Evolutionary conservation across 2,329 filamentous ascomycete genomes (phyloP), one percentile per base, ranked within the genome.

Genomic region (Lasiodiplodia sp.): DNA sequence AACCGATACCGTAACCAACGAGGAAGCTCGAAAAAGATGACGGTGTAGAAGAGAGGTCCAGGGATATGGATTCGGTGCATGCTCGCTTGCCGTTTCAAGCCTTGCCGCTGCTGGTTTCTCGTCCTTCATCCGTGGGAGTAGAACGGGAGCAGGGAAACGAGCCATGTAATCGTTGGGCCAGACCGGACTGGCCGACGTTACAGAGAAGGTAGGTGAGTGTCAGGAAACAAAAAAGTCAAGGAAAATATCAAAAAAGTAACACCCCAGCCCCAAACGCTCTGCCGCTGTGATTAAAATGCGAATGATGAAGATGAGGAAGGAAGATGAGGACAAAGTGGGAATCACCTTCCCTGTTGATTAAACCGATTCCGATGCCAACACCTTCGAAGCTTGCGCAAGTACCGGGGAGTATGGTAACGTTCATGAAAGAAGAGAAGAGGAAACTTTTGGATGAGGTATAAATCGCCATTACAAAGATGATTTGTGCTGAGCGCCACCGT

Each of bases 401-500:
- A 8, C 23, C 25, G 47, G 58, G 31, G 28, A 18, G 38, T 60
- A 60, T 28, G 57, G 7, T 37, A 66, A 65, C 16, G 53, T 38
- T 16, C 47, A 21, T 21, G 18, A n/a, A n/a, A 47, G 44, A 47
- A 47, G 7, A n/a, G 44, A 47, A 8, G 16, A 47, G 25, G 51
- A 53, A 53, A 64, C 60, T 64, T 64, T 64, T 64, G 10, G 38
- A 44, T 47, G 53, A 53, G 52, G 37, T 66, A 38, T 37, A 55
- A 37, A 44, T 56, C 51, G 25, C 64, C 64, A 66, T 57, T 57
- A 57, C 21, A 55, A 53, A 63, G 25, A 28, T 63, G 40, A 38
- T n/a, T 52, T 34, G 60, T 63, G 58, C 44, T 51, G 58, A 51
- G 58, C 58, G 58, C 58, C 58, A 18, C 52, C 63, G 18, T 49